Evolutionary conservation across 257 asterid species (phyloP).

Genomic region (Solanum rostratum): DNA sequence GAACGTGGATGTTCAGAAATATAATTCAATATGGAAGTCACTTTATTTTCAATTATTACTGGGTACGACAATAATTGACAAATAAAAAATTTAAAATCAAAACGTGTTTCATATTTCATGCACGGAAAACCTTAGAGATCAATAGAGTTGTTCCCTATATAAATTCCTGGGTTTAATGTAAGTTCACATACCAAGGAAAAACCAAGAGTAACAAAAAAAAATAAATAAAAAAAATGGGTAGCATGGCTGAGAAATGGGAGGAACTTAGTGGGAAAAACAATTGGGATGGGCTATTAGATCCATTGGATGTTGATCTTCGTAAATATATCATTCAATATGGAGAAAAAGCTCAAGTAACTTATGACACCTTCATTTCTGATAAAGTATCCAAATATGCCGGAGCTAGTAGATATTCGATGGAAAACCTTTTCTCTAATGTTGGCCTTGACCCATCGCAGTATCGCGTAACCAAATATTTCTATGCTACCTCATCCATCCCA

Average conservation of each 20-base stretch:
- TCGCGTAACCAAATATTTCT: conserved; percentile 43
- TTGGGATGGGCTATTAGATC: conserved; percentile 63
- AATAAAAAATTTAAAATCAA: background rate
- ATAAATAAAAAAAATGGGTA: conserved; percentile 9
- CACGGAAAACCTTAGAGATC: background rate
- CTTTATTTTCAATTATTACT: background rate
- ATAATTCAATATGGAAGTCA: background rate
- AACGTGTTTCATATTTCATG: background rate
- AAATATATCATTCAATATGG: conserved; percentile 63
- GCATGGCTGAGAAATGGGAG: conserved; percentile 51
- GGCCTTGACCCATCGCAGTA: conserved; percentile 48
- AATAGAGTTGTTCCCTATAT: background rate
- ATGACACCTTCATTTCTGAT: conserved; percentile 58
- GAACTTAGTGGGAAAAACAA: conserved; percentile 44
- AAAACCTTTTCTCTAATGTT: conserved; percentile 34
- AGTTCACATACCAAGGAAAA: background rate
- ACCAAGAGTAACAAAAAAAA: background rate
- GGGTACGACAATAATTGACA: background rate
- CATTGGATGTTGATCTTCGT: conserved; percentile 64
- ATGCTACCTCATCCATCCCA: conserved; percentile 46
- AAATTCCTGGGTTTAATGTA: background rate
- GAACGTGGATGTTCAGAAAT: background rate
- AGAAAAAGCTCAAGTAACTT: conserved; percentile 53
- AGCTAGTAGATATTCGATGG: conserved; percentile 34
- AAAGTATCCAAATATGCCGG: conserved; percentile 66